A percentile compares a stretch with the other conserved stretches of the same genome.
Conservation (phyloP, 73 alveolate species). For the Stentor roeselii region DNA sequence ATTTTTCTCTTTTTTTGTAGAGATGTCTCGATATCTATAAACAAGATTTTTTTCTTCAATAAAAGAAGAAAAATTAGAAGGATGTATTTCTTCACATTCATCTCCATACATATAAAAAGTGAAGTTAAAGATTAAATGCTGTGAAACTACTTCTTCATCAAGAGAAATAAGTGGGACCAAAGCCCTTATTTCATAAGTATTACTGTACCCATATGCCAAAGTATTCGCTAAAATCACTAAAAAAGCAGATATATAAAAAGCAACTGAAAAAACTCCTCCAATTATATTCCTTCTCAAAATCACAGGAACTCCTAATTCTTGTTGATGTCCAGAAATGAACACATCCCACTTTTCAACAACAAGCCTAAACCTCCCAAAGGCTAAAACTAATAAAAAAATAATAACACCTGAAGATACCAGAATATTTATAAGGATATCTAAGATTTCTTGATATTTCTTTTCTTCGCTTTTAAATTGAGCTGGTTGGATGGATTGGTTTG, state of each 20-base stretch:
- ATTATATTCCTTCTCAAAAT: background rate
- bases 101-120: background rate
- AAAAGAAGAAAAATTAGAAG: background rate
- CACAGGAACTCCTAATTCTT: background rate
- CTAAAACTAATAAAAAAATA: background rate
- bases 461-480: background rate
- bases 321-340: background rate
- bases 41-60: background rate
- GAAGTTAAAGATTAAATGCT: no score
- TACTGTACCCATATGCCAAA: background rate
- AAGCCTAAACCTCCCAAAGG: background rate
- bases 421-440: background rate
- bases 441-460: background rate
- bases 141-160: background rate
- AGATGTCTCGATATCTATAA: background rate
- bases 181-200: background rate
- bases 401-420: background rate
- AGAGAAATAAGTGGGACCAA: background rate
- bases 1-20: background rate
- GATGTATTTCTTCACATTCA: background rate
- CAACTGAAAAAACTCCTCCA: background rate
- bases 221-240: background rate
- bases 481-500: background rate
- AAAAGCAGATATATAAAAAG: background rate
- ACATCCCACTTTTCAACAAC: background rate